Base-by-base conservation (phyloP, 192 early-diverging fungal genomes). In the Ambispora gerdemannii region DNA sequence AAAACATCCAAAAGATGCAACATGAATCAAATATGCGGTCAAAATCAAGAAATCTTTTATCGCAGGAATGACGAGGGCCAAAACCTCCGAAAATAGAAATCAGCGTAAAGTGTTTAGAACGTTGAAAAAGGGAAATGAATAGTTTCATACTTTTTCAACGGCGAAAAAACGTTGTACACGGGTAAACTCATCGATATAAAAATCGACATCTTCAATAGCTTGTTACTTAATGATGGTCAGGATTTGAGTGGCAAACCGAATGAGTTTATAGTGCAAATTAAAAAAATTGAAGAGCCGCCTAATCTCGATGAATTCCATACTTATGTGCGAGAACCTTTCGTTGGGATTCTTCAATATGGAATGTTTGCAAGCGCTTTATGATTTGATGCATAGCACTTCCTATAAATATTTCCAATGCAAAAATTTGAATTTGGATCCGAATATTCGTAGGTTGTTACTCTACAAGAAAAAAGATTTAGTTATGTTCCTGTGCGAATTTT, bases 351-450 rank as follows among this genome's bases (percentile, higher is more conserved):
- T 67, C 13, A 47, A 67, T 34, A 32, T 67, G 31, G 65, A 47
- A 50, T 24, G 51, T 20, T 53, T 70, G 28, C 50, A 35, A 76
- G 76, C 70, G 0, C 49, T 80, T 60, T 77, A 80, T 50, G 66
- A 74, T 49, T 68, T 71, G 2, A 65, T 80, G 63, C 70, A 72
- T 3, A 75, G 77, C 27, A 76, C 74, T 20, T 72, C 74, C 30
- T 70, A 62, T 17, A 35, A 74, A n/a, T 72, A 72, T 65, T 69
- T 72, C 3, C 75, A 53, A 59, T 36, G 63, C 27, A 74, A 74
- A 30, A 68, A 76, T 35, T 77, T 74, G 0, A 75, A 64, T 1
- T 77, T 38, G 24, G 58, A 36, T 7, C 65, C 74, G 11, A 30
- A 52, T 7, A 71, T 59, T 31, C 58, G 76, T 7, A 62, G 59